These are phyloP conservation scores for Hymenoscyphus scutula DNA, from an alignment of 2,329 filamentous ascomycete genomes.

Conservation along the genomic window DNA sequence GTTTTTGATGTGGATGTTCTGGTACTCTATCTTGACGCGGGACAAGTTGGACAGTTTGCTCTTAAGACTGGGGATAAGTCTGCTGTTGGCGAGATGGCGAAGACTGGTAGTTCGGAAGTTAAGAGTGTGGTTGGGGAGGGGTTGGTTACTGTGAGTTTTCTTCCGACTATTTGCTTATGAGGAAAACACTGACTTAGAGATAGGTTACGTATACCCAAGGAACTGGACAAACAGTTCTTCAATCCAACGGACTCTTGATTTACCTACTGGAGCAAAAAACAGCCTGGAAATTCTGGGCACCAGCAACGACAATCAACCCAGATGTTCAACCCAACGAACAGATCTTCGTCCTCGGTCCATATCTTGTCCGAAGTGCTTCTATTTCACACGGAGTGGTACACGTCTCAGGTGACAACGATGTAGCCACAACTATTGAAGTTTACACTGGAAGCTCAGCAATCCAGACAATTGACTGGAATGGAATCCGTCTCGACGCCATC, in stretches of 20 bases:
- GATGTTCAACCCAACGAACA: slow-evolving; percentile 46
- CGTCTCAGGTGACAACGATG: slow-evolving; percentile 42
- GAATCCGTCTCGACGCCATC: slow-evolving; percentile 37
- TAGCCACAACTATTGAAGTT: slow-evolving; percentile 43
- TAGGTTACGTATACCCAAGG: slow-evolving; percentile 47
- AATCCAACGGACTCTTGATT: slow-evolving; percentile 48
- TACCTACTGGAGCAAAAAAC: slow-evolving; percentile 53
- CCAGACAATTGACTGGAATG: slow-evolving; percentile 47
- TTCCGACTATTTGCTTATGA: not conserved
- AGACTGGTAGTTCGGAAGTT: not conserved
- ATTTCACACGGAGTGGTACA: slow-evolving; percentile 37
- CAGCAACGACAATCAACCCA: slow-evolving; percentile 46
- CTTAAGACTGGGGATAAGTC: slow-evolving; percentile 38
- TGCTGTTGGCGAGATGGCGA: not conserved
- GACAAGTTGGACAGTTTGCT: slow-evolving; percentile 49
- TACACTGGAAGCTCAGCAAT: slow-evolving; percentile 42
- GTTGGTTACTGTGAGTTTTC: slow-evolving; percentile 11
- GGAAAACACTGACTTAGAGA: not conserved
- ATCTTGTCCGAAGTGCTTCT: slow-evolving; percentile 43
- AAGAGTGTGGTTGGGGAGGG: not conserved
- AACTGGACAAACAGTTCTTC: slow-evolving; percentile 45
- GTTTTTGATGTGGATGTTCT: slow-evolving; percentile 47
- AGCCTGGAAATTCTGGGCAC: slow-evolving; percentile 57
- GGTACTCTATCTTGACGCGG: slow-evolving; percentile 48
- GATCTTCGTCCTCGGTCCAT: slow-evolving; percentile 44